Base-by-base conservation (phyloP, 371 early-diverging fungal genomes). In the Mortierella sp. region DNA sequence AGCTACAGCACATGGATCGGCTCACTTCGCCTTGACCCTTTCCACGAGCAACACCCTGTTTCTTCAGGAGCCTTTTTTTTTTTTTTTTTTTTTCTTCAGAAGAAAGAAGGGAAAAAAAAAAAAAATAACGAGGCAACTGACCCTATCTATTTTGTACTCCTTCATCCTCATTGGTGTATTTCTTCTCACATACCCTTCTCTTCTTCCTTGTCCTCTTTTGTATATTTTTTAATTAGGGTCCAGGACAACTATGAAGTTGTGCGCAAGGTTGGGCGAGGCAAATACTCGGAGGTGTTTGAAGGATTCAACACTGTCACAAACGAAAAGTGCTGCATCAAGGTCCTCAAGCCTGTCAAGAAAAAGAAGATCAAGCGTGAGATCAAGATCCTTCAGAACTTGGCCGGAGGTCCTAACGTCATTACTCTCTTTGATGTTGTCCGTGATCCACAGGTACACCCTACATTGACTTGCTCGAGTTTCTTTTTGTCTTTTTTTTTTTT, bases 221-320 rank as follows among this genome's bases (percentile, higher is more conserved):
- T 45, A 57, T 58, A 53, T 37, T 37, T 37, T 37, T 5, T 15
- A 2, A 21, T 29, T 84, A 95, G 95, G 57, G 85, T 84, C 55
- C 98, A 96, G 84, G 98, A 97, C 66, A 94, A 96, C 82, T 99
- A 99, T 82, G 97, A 97, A 85, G 97, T 99, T 69, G 88, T 96
- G 44, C 91, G 95, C 62, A 97, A 97, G 85, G 90, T 99, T 48
- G 99, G 99, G 45, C 93, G 98, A 60, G 99, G 99, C 65, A 99
- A 99, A 87, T 99, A 99, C 89, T 98, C 98, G 4, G 99, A 99
- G 83, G 99, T 99, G 16, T 99, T 99, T 87, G 96, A 98, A 85
- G 99, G 99, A 18, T 86, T 95, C 82, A 94, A 95, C 83, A 85
- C 95, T 50, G 86, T 83, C 62, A 89, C 86, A 81, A 80, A 86